Evolutionary conservation across 805 yeast genomes (phyloP).

Genomic region (Scheffersomyces lignosus): DNA sequence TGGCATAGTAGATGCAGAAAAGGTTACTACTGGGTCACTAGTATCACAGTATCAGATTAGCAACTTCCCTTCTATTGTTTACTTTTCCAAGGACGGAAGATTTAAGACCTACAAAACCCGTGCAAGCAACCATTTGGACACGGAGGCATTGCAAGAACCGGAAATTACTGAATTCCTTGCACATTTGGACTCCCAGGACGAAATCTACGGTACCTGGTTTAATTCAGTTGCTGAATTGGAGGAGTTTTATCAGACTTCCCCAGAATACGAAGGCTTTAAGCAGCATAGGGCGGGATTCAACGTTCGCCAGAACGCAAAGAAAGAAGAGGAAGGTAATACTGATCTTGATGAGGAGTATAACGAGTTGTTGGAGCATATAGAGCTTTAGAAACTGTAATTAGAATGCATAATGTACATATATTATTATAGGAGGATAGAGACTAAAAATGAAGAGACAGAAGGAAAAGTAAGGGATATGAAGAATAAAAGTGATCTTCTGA

Average conservation of each 20-base stretch:
- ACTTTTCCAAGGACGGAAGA: slow-evolving; percentile 20
- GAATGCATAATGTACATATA: background rate
- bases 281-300: slow-evolving; percentile 14
- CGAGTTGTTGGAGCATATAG: slow-evolving; percentile 13
- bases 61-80: slow-evolving; percentile 33
- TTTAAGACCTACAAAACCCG: slow-evolving; percentile 25
- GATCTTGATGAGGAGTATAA: slow-evolving; percentile 20
- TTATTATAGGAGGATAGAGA: too few relatives aligned
- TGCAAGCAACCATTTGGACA: slow-evolving; percentile 16
- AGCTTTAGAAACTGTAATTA: slow-evolving; percentile 6
- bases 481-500: too few relatives aligned
- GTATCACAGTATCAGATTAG: slow-evolving; percentile 26
- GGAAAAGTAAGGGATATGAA: too few relatives aligned
- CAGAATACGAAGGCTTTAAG: slow-evolving; percentile 11
- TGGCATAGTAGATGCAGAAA: slow-evolving; percentile 25
- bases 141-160: slow-evolving; percentile 15
- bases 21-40: slow-evolving; percentile 16
- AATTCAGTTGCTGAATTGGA: slow-evolving; percentile 5
- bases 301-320: slow-evolving; percentile 5
- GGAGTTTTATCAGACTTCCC: slow-evolving; percentile 4
- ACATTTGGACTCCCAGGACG: too few relatives aligned
- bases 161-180: slow-evolving; percentile 14
- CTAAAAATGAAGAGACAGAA: too few relatives aligned
- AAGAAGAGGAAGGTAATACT: slow-evolving; percentile 5
- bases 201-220: slow-evolving; percentile 12